Base-by-base conservation (phyloP, 139 green algal genomes). In the Picochlorum sp. region DNA sequence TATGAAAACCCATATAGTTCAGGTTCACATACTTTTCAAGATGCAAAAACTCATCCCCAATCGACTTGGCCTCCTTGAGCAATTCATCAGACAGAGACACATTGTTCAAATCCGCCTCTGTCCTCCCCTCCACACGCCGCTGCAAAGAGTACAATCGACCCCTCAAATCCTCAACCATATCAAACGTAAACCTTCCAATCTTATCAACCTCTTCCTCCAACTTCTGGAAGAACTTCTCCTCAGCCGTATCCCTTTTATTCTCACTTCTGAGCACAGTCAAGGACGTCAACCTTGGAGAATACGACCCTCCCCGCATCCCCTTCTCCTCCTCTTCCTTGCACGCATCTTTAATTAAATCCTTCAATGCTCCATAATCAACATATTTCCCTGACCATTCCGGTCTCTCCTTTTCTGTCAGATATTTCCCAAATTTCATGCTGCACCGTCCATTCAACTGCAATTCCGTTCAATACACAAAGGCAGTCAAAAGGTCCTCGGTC, bases 1-100 rank as follows among this genome's bases (percentile, higher is more conserved):
- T 97, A 81, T 96, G 92, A 56, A 95, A 88, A 31, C 85, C 89
- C 88, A 93, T 86, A 79, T 96, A 96, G 76, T 96, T 96, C 14
- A 97, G 80, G 81, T 97, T 97, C 57, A 95, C 89, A 74, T 88
- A 97, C 71, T 96, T 96, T 76, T 97, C 90, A 30, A 95, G 76
- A n/a, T 82, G 70, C 60, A 97, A 73, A 71, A 94, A 97, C 65
- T 88, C 79, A 54, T 95, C 86, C 9, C 90, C 90, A 38, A 97
- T 82, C 18, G 45, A 18, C 72, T 92, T 82, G 20, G 90, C 89
- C 60, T 93, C 86, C 77, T 79, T 60, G 6, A 85, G 55, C 34
- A 86, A 64, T 10, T 54, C 47, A 26, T 54, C 47, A 41, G 34
- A 41, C 26, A 62, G 52, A 23, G 77, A 59, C 6, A 6, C 2